Percentiles rank a stretch among this genome's conserved stretches.
These are phyloP conservation scores for Rhizopogon roseolus DNA, from an alignment of 768 basidiomycete species.

Conservation along the genomic window DNA sequence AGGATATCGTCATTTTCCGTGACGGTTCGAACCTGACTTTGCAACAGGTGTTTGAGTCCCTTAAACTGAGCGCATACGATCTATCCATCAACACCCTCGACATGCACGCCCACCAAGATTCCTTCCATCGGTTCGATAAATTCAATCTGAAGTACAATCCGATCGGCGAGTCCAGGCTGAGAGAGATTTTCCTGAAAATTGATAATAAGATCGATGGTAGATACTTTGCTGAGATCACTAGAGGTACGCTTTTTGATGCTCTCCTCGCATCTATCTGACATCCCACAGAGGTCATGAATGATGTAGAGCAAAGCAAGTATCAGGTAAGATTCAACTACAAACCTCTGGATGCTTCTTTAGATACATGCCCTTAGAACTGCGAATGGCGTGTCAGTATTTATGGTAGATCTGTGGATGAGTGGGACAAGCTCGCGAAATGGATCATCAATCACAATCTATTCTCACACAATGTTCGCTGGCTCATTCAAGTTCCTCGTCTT, in stretches of 20 bases:
- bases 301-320: slow-evolving; percentile 97
- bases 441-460: slow-evolving; percentile 88
- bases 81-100: slow-evolving; percentile 98
- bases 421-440: slow-evolving; percentile 99
- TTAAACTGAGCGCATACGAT: slow-evolving; percentile 94
- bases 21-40: slow-evolving; percentile 88
- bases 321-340: slow-evolving; percentile 51
- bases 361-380: slow-evolving; percentile 55
- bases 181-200: slow-evolving; percentile 98
- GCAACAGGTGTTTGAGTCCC: slow-evolving; percentile 91
- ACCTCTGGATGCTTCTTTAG: background rate
- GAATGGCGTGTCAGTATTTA: slow-evolving; percentile 99
- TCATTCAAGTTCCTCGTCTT: slow-evolving; percentile 90
- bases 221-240: slow-evolving; percentile 92
- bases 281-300: slow-evolving; percentile 85
- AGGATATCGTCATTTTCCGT: slow-evolving; percentile 96
- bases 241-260: slow-evolving; percentile 45
- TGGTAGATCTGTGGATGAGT: slow-evolving; percentile 76
- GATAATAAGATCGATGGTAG: slow-evolving; percentile 91
- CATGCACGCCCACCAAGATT: slow-evolving; percentile 98
- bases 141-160: slow-evolving; percentile 98
- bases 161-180: slow-evolving; percentile 87
- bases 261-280: background rate
- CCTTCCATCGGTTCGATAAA: slow-evolving; percentile 98
- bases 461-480: slow-evolving; percentile 98